Evolutionary conservation across 139 green algal genomes (phyloP).

Genomic region (Microglena sp.): DNA sequence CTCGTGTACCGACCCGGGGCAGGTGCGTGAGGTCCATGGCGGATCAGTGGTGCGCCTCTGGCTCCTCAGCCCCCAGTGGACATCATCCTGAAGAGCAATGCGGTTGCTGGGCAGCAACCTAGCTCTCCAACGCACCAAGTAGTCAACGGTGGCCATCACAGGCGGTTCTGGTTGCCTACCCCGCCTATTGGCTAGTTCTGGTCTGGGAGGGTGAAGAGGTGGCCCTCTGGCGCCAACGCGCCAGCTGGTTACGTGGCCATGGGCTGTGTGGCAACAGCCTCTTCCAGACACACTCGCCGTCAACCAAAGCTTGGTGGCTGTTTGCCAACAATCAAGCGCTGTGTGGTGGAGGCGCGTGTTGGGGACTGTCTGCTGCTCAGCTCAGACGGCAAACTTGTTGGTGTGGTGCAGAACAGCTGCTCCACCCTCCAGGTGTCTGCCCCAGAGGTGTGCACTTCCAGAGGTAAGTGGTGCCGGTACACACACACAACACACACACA

Average conservation of each 20-base stretch:
- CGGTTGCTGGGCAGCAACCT: too few species aligned
- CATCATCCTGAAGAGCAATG: too few species aligned
- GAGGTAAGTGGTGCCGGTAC: too few species aligned
- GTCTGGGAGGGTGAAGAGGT: slow-evolving; percentile 36
- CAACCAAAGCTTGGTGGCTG: too few species aligned
- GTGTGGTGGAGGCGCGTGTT: too few species aligned
- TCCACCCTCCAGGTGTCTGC: slow-evolving; percentile 49
- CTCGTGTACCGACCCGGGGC: too few species aligned
- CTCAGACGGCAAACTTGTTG: slow-evolving; percentile 40
- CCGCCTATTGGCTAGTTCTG: slow-evolving; percentile 30
- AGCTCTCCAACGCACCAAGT: slow-evolving; percentile 58
- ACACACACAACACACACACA: too few species aligned
- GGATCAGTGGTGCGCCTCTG: too few species aligned
- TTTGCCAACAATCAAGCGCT: slow-evolving; percentile 19
- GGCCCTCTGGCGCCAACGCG: slow-evolving; percentile 55
- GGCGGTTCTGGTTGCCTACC: slow-evolving; percentile 63
- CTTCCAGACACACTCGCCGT: too few species aligned
- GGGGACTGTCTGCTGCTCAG: slow-evolving; percentile 48
- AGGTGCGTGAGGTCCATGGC: too few species aligned
- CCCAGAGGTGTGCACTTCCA: too few species aligned
- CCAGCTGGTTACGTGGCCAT: slow-evolving; percentile 57
- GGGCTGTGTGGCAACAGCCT: slow-evolving; percentile 57
- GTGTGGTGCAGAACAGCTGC: slow-evolving; percentile 52
- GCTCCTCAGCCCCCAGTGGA: too few species aligned
- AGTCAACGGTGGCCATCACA: slow-evolving; percentile 63